These are phyloP conservation scores for Colletotrichum lini DNA, from an alignment of 2,329 filamentous ascomycete species.

Conservation along the genomic window DNA sequence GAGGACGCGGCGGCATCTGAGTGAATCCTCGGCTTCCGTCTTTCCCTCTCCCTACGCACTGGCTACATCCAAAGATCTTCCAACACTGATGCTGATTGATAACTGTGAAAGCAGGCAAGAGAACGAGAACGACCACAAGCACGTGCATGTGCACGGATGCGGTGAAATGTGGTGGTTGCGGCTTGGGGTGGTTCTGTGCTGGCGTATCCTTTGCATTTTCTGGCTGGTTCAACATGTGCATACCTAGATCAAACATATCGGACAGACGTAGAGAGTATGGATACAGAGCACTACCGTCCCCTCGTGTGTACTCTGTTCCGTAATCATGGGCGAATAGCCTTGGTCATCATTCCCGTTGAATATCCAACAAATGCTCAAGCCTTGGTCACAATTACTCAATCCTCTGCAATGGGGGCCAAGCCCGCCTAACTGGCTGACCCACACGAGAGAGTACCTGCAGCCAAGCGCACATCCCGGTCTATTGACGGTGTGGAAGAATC, in stretches of 20 bases:
- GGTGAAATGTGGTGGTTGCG: conserved; percentile 7
- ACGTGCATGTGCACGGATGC: neutral
- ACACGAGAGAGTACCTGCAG: neutral
- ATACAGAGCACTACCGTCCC: too few species aligned
- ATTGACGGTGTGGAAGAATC: too few species aligned
- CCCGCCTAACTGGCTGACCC: neutral
- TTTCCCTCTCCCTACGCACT: neutral
- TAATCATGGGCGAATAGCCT: neutral
- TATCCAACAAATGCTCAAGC: conserved; percentile 3
- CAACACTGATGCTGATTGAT: conserved; percentile 31
- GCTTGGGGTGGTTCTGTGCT: conserved; percentile 3
- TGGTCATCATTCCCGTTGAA: neutral
- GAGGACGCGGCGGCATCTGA: neutral
- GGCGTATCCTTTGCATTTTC: conserved; percentile 13
- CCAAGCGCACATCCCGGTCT: conserved; percentile 9
- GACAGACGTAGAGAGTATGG: too few species aligned
- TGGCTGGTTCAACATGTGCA: neutral
- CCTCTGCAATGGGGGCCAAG: neutral
- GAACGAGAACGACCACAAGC: neutral
- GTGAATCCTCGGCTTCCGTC: too few species aligned
- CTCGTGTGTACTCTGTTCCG: neutral
- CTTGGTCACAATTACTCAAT: neutral
- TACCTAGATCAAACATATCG: neutral
- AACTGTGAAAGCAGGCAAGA: conserved; percentile 22
- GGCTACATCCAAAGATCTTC: neutral